These are phyloP conservation scores for Ustilago tritici DNA, from an alignment of 1,284 basidiomycete species.

Conservation along the genomic window DNA sequence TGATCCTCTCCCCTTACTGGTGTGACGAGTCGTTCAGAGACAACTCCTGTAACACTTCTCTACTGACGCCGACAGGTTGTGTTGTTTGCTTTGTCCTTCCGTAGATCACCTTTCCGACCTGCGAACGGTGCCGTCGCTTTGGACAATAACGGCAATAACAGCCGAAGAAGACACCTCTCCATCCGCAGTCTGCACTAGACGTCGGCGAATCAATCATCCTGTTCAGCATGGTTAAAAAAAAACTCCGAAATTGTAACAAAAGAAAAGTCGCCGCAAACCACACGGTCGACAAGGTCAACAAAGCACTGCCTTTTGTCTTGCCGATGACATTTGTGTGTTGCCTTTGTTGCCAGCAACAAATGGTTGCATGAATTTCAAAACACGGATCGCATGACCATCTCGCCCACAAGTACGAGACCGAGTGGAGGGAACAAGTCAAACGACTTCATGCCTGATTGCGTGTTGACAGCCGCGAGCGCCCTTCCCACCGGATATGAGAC, in stretches of 20 bases:
- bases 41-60: too few species aligned
- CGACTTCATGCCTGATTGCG: constrained; percentile 7
- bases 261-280: not conserved
- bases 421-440: not conserved
- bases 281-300: not conserved
- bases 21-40: not conserved
- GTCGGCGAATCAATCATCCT: not conserved
- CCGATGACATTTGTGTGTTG: not conserved
- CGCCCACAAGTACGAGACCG: not conserved
- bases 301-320: constrained; percentile 1
- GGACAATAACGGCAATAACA: not conserved
- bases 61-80: too few species aligned
- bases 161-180: too few species aligned
- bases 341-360: not conserved
- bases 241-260: not conserved
- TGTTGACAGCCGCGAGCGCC: constrained; percentile 14
- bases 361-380: not conserved
- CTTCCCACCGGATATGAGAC: constrained; percentile 3
- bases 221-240: not conserved
- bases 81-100: too few species aligned
- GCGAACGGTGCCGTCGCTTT: not conserved
- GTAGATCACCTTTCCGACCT: too few species aligned
- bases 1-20: not conserved
- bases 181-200: too few species aligned
- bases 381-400: not conserved